Conservation (phyloP, 495 filamentous ascomycete species). For the Neurospora sp. region DNA sequence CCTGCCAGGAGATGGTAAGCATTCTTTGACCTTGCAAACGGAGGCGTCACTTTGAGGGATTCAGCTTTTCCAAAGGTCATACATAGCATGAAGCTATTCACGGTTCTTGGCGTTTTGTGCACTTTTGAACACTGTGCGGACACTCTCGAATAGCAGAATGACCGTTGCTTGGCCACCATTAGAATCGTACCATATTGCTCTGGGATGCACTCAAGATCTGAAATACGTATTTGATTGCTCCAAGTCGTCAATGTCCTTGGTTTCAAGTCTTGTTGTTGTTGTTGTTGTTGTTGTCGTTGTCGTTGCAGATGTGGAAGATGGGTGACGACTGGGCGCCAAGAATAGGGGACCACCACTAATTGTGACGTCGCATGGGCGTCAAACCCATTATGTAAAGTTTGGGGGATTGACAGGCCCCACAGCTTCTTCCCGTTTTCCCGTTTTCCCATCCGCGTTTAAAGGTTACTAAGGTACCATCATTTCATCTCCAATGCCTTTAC, state of each 20-base stretch:
- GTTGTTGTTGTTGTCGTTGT: background rate
- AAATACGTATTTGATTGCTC: background rate
- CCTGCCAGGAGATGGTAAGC: background rate
- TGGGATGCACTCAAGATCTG: background rate
- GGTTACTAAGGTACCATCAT: background rate
- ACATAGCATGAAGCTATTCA: background rate
- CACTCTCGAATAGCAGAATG: background rate
- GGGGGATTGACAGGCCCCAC: background rate
- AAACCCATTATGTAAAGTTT: background rate
- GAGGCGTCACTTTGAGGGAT: background rate
- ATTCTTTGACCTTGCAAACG: background rate
- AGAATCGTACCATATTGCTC: background rate
- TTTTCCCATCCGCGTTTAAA: background rate
- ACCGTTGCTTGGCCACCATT: background rate
- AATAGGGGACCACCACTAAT: background rate
- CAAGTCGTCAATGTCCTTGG: background rate
- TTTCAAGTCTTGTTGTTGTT: background rate
- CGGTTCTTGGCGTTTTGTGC: background rate
- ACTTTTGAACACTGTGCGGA: background rate
- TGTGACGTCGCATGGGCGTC: background rate
- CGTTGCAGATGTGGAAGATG: background rate
- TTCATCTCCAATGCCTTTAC: background rate
- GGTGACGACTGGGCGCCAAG: background rate
- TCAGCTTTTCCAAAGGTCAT: background rate
- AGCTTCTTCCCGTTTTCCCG: background rate